Base-by-base conservation (phyloP, 139 green algal genomes). In the Raphidocelis subcapitata region DNA sequence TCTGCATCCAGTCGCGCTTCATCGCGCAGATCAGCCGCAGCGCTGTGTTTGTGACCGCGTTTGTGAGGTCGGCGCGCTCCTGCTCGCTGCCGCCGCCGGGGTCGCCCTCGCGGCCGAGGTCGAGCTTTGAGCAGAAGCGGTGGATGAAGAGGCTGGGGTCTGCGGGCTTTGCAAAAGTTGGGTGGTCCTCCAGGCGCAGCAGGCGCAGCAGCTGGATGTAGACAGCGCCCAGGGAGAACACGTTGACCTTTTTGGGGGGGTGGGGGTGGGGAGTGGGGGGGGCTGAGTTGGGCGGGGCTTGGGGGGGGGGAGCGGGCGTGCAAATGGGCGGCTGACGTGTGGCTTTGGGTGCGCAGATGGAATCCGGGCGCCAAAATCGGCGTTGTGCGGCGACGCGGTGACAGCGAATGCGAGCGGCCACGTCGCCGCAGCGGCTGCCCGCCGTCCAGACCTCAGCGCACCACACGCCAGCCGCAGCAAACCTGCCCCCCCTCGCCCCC, bases 1-100 rank as follows among this genome's bases (percentile, higher is more conserved):
- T 98, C 81, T 98, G 94, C 85, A 99, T 97, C 96, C 96, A 99
- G 86, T 99, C 96, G 0, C 96, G 88, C 85, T 99, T 99, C 96
- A 99, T 99, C 75, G 81, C 89, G 41, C 86, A 85, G 3, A 99
- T 91, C 71, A 99, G 87, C 29, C 90, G 84, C 73, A 97, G 81
- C 2, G 93, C 90, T 12, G 95, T 98, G 84, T 89, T 89, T 32
- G 79, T 77, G 26, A 99, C 86, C n/a, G n/a, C n/a, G n/a, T n/a
- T n/a, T n/a, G n/a, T n/a, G n/a, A 10, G 52, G 33, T n/a, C 24
- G 35, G 54, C 57, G 79, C 74, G 68, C 62, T 21, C 29, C 24
- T 8, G 10, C 28, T 23, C 5, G 66, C 2, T 12, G 32, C 29
- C 0, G 66, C 3, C 8, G 41, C 41, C 41, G 41, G 8, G 8